A percentile compares a stretch with the other conserved stretches of the same genome.
phyloP scores from a whole-genome alignment of 306 rosid species.

The Fagus sylvatica region DNA sequence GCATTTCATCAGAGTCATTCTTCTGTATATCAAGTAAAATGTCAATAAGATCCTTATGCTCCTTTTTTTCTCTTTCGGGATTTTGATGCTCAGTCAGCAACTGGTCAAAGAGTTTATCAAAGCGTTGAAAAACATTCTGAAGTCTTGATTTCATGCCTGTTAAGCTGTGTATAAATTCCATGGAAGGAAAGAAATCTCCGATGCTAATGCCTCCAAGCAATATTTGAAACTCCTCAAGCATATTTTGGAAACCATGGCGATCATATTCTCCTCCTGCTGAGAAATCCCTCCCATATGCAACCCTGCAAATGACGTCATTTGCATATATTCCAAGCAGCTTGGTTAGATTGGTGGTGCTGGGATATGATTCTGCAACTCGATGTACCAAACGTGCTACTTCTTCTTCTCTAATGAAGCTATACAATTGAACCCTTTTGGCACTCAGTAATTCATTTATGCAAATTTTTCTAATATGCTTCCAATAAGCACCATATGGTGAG shows the following conservation, averaged over 20 bases:
- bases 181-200: constrained; percentile 74
- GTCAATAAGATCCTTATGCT: constrained; percentile 63
- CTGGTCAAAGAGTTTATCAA: constrained; percentile 59
- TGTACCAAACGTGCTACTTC: constrained; percentile 50
- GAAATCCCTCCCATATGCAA: constrained; percentile 58
- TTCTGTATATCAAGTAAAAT: constrained; percentile 58
- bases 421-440: constrained; percentile 50
- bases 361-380: constrained; percentile 38
- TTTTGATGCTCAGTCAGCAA: constrained; percentile 49
- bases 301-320: constrained; percentile 53
- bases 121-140: constrained; percentile 30
- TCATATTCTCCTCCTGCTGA: constrained; percentile 53
- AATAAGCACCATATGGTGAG: constrained; percentile 60
- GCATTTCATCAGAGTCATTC: constrained; percentile 33
- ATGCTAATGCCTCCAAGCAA: constrained; percentile 67
- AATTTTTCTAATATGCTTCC: constrained; percentile 59
- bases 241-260: constrained; percentile 50
- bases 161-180: constrained; percentile 56
- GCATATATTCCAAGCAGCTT: constrained; percentile 54
- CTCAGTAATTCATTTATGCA: constrained; percentile 62
- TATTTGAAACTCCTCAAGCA: constrained; percentile 60
- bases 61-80: constrained; percentile 27
- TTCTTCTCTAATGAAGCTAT: constrained; percentile 42
- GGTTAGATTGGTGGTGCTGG: constrained; percentile 38
- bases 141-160: constrained; percentile 69